Evolutionary conservation across 441 rosid genomes (phyloP).

Genomic region (Erysimum pusillum): DNA sequence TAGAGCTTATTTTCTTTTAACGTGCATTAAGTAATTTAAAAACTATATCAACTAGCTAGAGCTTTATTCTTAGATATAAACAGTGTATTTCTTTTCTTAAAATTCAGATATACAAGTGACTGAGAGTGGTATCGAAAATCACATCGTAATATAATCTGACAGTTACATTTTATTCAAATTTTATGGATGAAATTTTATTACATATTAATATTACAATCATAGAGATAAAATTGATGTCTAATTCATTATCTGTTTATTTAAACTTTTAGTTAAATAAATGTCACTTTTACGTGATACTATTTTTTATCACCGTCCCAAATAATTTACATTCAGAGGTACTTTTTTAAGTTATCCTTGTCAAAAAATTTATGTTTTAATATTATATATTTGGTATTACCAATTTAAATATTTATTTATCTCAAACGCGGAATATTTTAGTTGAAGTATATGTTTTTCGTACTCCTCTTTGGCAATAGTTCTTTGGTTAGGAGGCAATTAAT

Average conservation of each 20-base stretch:
- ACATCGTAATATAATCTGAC: background rate
- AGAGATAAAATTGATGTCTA: background rate
- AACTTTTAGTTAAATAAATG: background rate
- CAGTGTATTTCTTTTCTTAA: too few relatives aligned
- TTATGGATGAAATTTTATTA: conserved; percentile 11
- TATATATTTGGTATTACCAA: background rate
- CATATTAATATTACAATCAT: background rate
- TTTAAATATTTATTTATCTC: background rate
- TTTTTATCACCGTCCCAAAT: conserved; percentile 9
- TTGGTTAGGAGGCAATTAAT: conserved; percentile 37
- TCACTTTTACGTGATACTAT: conserved; percentile 7
- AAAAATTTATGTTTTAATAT: background rate
- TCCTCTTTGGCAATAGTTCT: conserved; percentile 34
- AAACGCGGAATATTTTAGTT: background rate
- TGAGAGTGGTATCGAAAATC: background rate
- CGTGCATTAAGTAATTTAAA: background rate
- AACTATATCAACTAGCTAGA: background rate
- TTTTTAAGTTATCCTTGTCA: background rate
- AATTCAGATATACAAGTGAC: too few relatives aligned
- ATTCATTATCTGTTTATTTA: background rate
- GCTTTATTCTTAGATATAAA: background rate
- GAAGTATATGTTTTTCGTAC: background rate
- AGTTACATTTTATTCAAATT: conserved; percentile 23
- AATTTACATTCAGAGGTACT: background rate
- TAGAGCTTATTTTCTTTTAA: background rate